Evolutionary conservation across 2,329 filamentous ascomycete species (phyloP), one percentile per base, ranked within the genome.

Genomic region (Xylaria multiplex): DNA sequence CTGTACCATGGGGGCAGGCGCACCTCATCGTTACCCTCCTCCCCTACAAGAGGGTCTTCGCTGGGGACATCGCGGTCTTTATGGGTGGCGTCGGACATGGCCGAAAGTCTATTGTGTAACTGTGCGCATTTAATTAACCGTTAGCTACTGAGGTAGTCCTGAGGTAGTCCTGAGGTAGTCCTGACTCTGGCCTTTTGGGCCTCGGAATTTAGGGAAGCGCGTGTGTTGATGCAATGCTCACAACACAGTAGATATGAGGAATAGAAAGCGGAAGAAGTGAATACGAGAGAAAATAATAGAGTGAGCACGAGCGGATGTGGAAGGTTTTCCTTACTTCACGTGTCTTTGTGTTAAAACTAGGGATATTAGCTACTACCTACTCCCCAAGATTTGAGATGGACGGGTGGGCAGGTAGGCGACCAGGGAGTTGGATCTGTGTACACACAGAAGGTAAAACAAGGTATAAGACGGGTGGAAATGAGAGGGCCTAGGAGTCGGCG

Each of bases 1-100:
- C 62, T 69, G 64, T 53, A 59, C 61, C 61, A 65, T 55, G 70
- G 32, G 54, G 49, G 61, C 59, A 65, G 70, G 76, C 80, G 77
- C 76, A 84, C 82, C 80, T 84, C 82, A 71, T 83, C 81, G 71
- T 83, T 82, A 64, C 77, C 79, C 67, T 82, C 81, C 60, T 81
- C 81, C 46, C 78, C 78, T 62, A 80, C 78, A 32, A 73, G 69
- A 60, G 76, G 75, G 54, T 80, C 72, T 53, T 76, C 74, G 49
- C 22, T 68, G 45, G 71, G 56, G 52, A 75, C 69, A 60, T 75
- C 71, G 67, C 67, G 73, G 54, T 76, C 73, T 42, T 73, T 70
- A 32, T 62, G 69, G 56, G 71, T 70, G 24, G 70, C 67, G 48
- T 76, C 74, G 16, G 74, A 74, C 74, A 76, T 76, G 70, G 45